Base-by-base conservation (phyloP, 2,329 filamentous ascomycete species). In the Dothiorella sarmentorum region DNA sequence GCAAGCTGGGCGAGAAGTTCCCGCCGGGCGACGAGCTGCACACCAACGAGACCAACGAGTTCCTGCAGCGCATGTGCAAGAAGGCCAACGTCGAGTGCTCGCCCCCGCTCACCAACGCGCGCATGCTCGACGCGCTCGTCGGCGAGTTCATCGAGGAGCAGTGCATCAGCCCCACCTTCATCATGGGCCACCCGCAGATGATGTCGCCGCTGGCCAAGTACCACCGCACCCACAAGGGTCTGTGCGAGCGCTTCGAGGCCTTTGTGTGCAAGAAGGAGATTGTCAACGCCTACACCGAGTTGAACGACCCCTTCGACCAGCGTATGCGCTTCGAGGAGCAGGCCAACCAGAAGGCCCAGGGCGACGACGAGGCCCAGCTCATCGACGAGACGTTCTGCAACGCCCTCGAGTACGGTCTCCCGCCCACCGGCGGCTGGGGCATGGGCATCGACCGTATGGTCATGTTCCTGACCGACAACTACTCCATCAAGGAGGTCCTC, bases 221-320 rank as follows among this genome's bases (percentile, higher is more conserved):
- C 75, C 90, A 97, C 76, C 89, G 94, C 64, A 77, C 81, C 45
- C 84, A 85, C 63, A 83, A 87, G 56, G 94, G 93, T 68, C 84
- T 99, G 31, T 97, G 91, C 73, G 94, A 99, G 80, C 89, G 94
- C 58, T 97, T 97, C 75, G 94, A 99, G 78, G 92, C 90, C 10
- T 99, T 99, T 66, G 94, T 97, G 44, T 91, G 88, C 81, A 95
- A 91, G 82, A 95, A 94, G 84, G 93, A 97, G 74, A 97, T 97
- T 66, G 88, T 88, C 69, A 97, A 99, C 71, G 92, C 92, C 5
- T 95, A 97, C 78, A 97, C 93, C 37, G 94, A 99, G 85, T 87
- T 99, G 83, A 95, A 96, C 81, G 90, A 97, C 69, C 91, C 93
- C 59, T 93, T 96, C 69, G 92, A 97, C 75, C 94, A 99, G 80